Conservation (phyloP, 164 flowering plant species). For the Santalum album region DNA sequence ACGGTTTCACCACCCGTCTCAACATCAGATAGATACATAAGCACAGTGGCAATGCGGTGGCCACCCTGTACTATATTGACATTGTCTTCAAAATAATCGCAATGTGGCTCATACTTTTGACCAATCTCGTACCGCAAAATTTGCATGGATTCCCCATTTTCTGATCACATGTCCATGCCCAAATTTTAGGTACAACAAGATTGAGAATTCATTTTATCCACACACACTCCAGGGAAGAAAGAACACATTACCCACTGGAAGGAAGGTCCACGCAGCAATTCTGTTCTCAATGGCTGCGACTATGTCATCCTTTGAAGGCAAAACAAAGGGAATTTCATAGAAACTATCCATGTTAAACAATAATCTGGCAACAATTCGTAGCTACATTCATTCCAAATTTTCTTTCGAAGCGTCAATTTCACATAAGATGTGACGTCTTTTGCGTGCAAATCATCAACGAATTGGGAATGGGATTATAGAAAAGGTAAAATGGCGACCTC, state of each 20-base stretch:
- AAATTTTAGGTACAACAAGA: not conserved
- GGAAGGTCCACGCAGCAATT: slow-evolving; percentile 68
- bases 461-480: too few species aligned
- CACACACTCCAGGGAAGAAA: not conserved
- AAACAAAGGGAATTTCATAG: too few species aligned
- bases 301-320: slow-evolving; percentile 39
- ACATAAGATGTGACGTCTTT: too few species aligned
- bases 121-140: slow-evolving; percentile 61
- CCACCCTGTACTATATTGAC: slow-evolving; percentile 53
- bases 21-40: slow-evolving; percentile 70
- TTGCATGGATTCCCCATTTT: slow-evolving; percentile 65
- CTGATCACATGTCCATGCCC: slow-evolving; percentile 17
- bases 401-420: too few species aligned
- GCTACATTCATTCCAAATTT: too few species aligned
- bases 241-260: slow-evolving; percentile 34
- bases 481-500: too few species aligned
- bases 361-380: too few species aligned
- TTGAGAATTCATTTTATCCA: not conserved
- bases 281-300: slow-evolving; percentile 47
- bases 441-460: too few species aligned
- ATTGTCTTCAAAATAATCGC: slow-evolving; percentile 59
- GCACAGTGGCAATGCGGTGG: slow-evolving; percentile 70
- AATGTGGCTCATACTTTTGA: slow-evolving; percentile 75
- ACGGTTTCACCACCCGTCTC: slow-evolving; percentile 67
- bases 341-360: too few species aligned